Evolutionary conservation across 106 monocot genomes (phyloP), one percentile per base, ranked within the genome.

Genomic region (Allium cepa): DNA sequence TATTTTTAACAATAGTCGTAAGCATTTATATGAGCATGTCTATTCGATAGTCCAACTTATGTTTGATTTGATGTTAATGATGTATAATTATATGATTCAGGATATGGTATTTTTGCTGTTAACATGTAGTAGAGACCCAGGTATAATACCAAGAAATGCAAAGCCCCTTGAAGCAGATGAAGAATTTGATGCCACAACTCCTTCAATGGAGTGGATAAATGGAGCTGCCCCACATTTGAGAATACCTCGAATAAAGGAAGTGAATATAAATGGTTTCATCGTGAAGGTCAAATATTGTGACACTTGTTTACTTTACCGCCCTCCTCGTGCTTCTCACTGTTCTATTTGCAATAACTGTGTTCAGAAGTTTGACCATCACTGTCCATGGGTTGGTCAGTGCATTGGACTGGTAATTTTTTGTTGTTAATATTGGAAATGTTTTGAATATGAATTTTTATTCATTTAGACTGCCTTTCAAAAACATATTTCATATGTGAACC

Each of bases 351-450:
- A 97, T 74, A 97, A 97, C 46, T 97, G 97, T 49, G 92, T 97
- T 58, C 97, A 89, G 78, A 88, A 78, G 70, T 97, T 97, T 26
- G 97, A 97, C 78, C 97, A 97, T 61, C 97, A 97, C 59, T 97
- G 97, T 67, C 97, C 97, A 50, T 97, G 97, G 97, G 97, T 97
- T 53, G 97, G 97, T 11, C 97, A 97, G 68, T 97, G 97, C 71
- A 92, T 97, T 53, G 97, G 97, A 72, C 46, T 92, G 55, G 96
- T 97, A 81, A 84, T 76, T 78, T 62, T 10, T 36, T 36, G 1
- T 36, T 36, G 36, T 36, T 36, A 36, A 36, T 36, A 36, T 36
- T 36, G 36, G 5, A 36, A 4, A 36, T 36, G 36, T 36, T 36
- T 36, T 36, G 36, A 36, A 36, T 36, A 36, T 5, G 4, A 36